A percentile compares a stretch with the other conserved stretches of the same genome.
Evolutionary conservation across 2,329 filamentous ascomycete genomes (phyloP).

Genomic region (Trichoderma semiorbis): DNA sequence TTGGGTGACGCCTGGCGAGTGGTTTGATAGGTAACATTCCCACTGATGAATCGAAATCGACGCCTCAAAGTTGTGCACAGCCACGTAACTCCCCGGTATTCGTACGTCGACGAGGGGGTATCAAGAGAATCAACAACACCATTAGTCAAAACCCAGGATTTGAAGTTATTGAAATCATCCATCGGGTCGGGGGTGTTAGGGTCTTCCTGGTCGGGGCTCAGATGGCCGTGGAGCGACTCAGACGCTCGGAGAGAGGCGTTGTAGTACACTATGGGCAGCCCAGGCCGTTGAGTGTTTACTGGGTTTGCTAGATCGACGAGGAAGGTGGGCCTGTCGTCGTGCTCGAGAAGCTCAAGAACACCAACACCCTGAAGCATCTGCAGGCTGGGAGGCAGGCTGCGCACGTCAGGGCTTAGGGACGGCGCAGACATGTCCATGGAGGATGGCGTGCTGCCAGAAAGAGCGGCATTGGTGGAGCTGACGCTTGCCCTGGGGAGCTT

Average conservation of each 20-base stretch:
- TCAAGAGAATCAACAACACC: slow-evolving; percentile 51
- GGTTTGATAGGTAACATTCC: slow-evolving; percentile 37
- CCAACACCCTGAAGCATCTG: slow-evolving; percentile 62
- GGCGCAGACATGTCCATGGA: slow-evolving; percentile 52
- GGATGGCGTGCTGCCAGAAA: slow-evolving; percentile 51
- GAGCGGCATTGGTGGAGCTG: slow-evolving; percentile 44
- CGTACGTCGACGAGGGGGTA: slow-evolving; percentile 50
- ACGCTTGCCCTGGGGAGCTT: slow-evolving; percentile 54
- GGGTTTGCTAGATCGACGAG: slow-evolving; percentile 64
- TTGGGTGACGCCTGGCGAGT: slow-evolving; percentile 40
- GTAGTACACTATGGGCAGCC: slow-evolving; percentile 61
- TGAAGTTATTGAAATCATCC: slow-evolving; percentile 60
- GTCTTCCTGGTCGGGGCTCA: slow-evolving; percentile 49
- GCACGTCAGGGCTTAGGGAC: slow-evolving; percentile 50
- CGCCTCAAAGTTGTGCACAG: slow-evolving; percentile 65
- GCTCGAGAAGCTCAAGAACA: slow-evolving; percentile 69
- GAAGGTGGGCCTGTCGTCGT: slow-evolving; percentile 73
- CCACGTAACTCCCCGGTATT: slow-evolving; percentile 66
- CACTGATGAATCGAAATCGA: slow-evolving; percentile 66
- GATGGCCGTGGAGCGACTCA: slow-evolving; percentile 51
- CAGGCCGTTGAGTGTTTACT: slow-evolving; percentile 50
- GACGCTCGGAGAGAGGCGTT: slow-evolving; percentile 64
- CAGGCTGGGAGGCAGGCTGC: slow-evolving; percentile 45
- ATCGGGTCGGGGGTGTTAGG: slow-evolving; percentile 28
- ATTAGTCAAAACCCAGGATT: slow-evolving; percentile 62